Evolutionary conservation across 2,329 filamentous ascomycete genomes (phyloP).

Genomic region (Epichloe sp.): DNA sequence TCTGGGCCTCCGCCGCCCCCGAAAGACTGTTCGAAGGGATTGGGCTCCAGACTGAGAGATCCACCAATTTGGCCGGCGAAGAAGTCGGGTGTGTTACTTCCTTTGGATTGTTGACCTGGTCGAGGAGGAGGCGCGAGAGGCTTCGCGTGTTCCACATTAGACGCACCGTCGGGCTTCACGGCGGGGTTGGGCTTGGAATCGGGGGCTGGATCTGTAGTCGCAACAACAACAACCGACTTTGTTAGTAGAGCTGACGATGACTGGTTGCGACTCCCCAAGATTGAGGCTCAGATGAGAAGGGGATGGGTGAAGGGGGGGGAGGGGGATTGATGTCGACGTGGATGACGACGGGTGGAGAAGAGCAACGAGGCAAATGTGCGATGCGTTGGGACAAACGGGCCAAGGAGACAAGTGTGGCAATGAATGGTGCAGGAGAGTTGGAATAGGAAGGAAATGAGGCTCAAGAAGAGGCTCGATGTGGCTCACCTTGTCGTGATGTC

Average conservation of each 20-base stretch:
- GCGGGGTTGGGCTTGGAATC: constrained; percentile 33
- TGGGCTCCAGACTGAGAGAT: constrained; percentile 67
- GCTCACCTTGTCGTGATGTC: constrained; percentile 31
- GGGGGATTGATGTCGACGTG: background rate
- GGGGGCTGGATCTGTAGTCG: constrained; percentile 25
- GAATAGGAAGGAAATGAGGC: constrained; percentile 2
- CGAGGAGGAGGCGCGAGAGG: constrained; percentile 60
- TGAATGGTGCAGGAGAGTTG: background rate
- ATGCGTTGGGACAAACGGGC: constrained; percentile 1
- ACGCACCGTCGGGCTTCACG: constrained; percentile 34
- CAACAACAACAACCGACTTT: constrained; percentile 5
- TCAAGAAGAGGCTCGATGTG: constrained; percentile 9
- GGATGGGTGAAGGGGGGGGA: background rate
- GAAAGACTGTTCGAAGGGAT: constrained; percentile 96
- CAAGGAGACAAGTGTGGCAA: background rate
- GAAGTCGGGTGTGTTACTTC: constrained; percentile 51
- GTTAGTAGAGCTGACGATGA: constrained; percentile 9
- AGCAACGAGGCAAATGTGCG: constrained; percentile 1
- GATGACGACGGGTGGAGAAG: constrained; percentile 3
- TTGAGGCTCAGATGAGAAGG: background rate
- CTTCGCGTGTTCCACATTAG: constrained; percentile 47
- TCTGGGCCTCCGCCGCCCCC: constrained; percentile 50
- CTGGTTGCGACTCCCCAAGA: background rate
- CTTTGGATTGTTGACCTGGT: constrained; percentile 35
- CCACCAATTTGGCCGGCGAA: constrained; percentile 45